Conservation (phyloP, 177 flowering plant genomes). For the Vitis hybrid region DNA sequence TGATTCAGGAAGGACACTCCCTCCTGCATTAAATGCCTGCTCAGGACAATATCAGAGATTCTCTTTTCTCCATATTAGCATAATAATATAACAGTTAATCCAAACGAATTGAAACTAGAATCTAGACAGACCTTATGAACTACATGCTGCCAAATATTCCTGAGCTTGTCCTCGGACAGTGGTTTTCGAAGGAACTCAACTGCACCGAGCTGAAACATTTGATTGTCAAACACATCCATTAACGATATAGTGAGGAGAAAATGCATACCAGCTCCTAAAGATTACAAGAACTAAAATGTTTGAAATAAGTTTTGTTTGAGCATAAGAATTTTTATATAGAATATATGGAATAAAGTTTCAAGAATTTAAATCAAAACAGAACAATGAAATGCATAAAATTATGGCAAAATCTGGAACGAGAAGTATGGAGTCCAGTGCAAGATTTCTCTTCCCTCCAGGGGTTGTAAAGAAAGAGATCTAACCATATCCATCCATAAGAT, state of each 20-base stretch:
- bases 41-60: conserved; percentile 23
- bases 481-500: too few relatives aligned
- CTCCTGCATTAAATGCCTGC: conserved; percentile 81
- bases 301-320: too few relatives aligned
- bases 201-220: conserved; percentile 75
- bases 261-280: too few relatives aligned
- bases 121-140: conserved; percentile 67
- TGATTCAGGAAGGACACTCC: conserved; percentile 36
- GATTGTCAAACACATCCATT: conserved; percentile 1
- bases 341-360: too few relatives aligned
- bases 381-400: not conserved
- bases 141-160: conserved; percentile 91
- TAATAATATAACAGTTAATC: not conserved
- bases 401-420: not conserved
- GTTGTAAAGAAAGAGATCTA: too few relatives aligned
- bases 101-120: not conserved
- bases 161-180: conserved; percentile 77
- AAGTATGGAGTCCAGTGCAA: not conserved
- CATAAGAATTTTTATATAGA: too few relatives aligned
- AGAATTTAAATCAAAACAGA: not conserved
- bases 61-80: conserved; percentile 7
- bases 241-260: too few relatives aligned
- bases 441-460: too few relatives aligned
- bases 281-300: too few relatives aligned
- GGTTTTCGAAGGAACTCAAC: conserved; percentile 86